Evolutionary conservation across 192 early-diverging fungal genomes (phyloP).

Genomic region (Rhizophagus sp.): DNA sequence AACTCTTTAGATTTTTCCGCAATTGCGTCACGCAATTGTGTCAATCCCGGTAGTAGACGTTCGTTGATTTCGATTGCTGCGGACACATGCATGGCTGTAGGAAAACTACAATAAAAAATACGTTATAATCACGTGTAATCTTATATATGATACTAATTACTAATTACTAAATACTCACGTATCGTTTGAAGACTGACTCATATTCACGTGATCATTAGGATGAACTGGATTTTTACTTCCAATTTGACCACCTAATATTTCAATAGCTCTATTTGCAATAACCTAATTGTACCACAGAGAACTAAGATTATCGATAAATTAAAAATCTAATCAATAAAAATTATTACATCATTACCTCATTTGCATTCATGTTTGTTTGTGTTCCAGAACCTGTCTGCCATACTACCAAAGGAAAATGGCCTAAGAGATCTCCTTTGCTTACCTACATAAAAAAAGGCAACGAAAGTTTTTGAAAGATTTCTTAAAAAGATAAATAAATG

Average conservation of each 20-base stretch:
- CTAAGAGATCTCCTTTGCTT: slow-evolving; percentile 87
- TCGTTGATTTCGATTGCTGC: slow-evolving; percentile 85
- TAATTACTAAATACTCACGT: slow-evolving; percentile 60
- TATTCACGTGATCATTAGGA: slow-evolving; percentile 99
- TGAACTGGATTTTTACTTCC: slow-evolving; percentile 95
- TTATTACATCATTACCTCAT: slow-evolving; percentile 51
- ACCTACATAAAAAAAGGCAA: slow-evolving; percentile 50
- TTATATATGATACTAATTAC: neutral
- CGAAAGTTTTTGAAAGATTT: slow-evolving; percentile 1
- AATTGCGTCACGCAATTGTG: slow-evolving; percentile 77
- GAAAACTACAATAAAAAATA: slow-evolving; percentile 59
- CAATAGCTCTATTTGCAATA: slow-evolving; percentile 98
- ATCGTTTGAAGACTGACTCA: slow-evolving; percentile 97
- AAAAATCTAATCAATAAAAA: slow-evolving; percentile 14
- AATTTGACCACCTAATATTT: slow-evolving; percentile 87
- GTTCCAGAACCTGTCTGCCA: slow-evolving; percentile 99
- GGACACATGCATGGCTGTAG: slow-evolving; percentile 99
- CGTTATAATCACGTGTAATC: neutral
- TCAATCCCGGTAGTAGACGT: slow-evolving; percentile 84
- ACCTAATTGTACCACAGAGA: slow-evolving; percentile 53
- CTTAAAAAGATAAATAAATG: neutral
- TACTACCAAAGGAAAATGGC: slow-evolving; percentile 98
- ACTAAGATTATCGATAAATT: neutral
- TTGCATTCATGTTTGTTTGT: slow-evolving; percentile 98
- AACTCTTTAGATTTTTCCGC: slow-evolving; percentile 79